Base-by-base conservation (phyloP, 495 filamentous ascomycete species). In the Immersiella caudata region DNA sequence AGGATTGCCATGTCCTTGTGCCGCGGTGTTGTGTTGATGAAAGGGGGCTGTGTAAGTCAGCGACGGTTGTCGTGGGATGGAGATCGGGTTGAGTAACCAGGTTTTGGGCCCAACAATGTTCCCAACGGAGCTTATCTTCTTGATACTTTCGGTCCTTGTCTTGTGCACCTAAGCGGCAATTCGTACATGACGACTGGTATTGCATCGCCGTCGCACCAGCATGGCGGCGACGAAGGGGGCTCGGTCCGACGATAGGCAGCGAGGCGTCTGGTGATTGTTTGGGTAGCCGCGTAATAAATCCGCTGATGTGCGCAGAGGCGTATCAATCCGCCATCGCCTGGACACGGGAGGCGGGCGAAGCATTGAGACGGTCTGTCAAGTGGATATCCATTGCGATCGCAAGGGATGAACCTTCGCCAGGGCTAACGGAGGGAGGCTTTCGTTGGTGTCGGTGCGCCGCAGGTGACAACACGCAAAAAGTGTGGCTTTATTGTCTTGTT, bases 41-140 rank as follows among this genome's bases (percentile, higher is more conserved):
- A 63, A 63, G 33, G 62, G 62, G 62, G 62, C 62, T 64, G 62
- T 64, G 62, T 35, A 54, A 64, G 62, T 64, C 46, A 55, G 49
- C 18, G 14, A 21, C 33, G 20, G 6, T 56, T 57, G 50, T 64
- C 29, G 49, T 33, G 62, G 27, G 14, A 64, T 64, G 50, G 62
- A 64, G 50, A 35, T 46, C n/a, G 2, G 27, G 29, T 46, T 46
- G 40, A 5, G 40, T 12, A 14, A 46, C 40, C 40, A 18, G 40
- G 40, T 46, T 46, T 46, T 46, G 40, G 36, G 20, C 36, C n/a
- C 36, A 46, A 46, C 40, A 12, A 46, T 4, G 5, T 6, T 46
- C 16, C 16, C 40, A 46, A 20, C 27, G 60, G 60, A 50, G 25
- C 50, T 36, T 36, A 49, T 63, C 50, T 36, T 36, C 24, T 63